Conservation (phyloP, 2,329 filamentous ascomycete species). For the Paecilomyces sp. region DNA sequence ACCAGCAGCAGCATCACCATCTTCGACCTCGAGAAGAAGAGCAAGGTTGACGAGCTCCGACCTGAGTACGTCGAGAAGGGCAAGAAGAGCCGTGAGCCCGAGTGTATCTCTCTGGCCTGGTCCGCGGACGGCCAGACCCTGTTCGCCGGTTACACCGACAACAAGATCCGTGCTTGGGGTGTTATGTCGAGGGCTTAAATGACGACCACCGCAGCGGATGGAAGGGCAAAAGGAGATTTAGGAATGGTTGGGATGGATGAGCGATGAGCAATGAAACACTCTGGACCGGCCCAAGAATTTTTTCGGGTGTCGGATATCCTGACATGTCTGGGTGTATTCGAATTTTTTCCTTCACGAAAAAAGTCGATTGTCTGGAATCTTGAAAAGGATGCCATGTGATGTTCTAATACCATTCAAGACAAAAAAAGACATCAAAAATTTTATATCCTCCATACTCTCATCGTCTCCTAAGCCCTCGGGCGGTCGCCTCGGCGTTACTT, state of each 20-base stretch:
- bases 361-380: slow-evolving; percentile 26
- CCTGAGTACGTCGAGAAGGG: slow-evolving; percentile 91
- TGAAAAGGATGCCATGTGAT: slow-evolving; percentile 26
- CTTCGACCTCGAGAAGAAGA: slow-evolving; percentile 99
- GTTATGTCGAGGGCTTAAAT: slow-evolving; percentile 87
- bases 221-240: slow-evolving; percentile 23
- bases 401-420: slow-evolving; percentile 31
- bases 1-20: slow-evolving; percentile 98
- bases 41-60: slow-evolving; percentile 99
- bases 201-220: slow-evolving; percentile 11
- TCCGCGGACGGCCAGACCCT: slow-evolving; percentile 97
- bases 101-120: slow-evolving; percentile 97
- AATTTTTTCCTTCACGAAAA: slow-evolving; percentile 17
- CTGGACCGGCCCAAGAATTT: slow-evolving; percentile 9
- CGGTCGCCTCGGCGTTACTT: background rate
- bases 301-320: slow-evolving; percentile 20
- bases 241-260: slow-evolving; percentile 34
- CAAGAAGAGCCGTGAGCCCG: slow-evolving; percentile 98
- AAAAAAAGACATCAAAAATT: slow-evolving; percentile 25
- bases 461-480: background rate
- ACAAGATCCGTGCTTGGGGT: slow-evolving; percentile 96
- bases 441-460: slow-evolving; percentile 8
- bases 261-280: slow-evolving; percentile 39
- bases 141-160: slow-evolving; percentile 99
- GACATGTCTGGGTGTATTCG: slow-evolving; percentile 30